Evolutionary conservation across 2,329 filamentous ascomycete genomes (phyloP), one percentile per base, ranked within the genome.

Genomic region (Diaporthe sp.): DNA sequence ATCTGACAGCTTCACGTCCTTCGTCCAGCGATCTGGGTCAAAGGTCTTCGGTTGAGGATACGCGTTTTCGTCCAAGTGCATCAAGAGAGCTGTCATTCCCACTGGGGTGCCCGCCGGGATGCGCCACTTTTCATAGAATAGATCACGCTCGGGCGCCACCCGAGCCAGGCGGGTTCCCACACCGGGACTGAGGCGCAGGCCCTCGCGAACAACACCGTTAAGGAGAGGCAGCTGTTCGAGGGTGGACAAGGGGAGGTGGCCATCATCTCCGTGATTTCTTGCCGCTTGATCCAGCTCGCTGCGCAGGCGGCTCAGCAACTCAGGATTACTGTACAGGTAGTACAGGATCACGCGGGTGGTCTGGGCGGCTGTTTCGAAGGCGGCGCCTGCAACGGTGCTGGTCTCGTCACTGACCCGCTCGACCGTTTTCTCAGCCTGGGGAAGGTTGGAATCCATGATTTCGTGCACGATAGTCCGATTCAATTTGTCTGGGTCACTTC

Each of bases 161-260:
- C 87, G 85, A 57, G 86, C 83, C 7, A 86, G 78, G 0, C 84
- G 78, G 35, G 85, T 82, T 5, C 81, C 83, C 9, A 86, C 78
- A 0, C 81, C 83, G 2, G 86, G 84, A 61, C 86, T 84, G 0
- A 88, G 74, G 1, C 87, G 83, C 78, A 88, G 80, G 0, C 84
- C 82, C 76, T 89, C 87, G 38, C 81, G 83, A 15, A 89, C 78
- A 1, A 86, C 83, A 0, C 85, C 85, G 9, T 82, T 82, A 4
- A 88, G 81, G 75, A 86, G 87, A 0, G 79, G 80, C 19, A 83
- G 74, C 71, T 78, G 77, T 74, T 85, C 81, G n/a, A 85, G 77
- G 13, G 79, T 76, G 7, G 54, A n/a, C 15, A 66, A 60, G 22
- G 66, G 35, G n/a, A 52, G 17, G 13, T 67, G 10, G 4, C 4